A percentile compares a stretch with the other conserved stretches of the same genome.
phyloP scores from a whole-genome alignment of 2,329 filamentous ascomycete species.

The Biscogniauxia marginata region DNA sequence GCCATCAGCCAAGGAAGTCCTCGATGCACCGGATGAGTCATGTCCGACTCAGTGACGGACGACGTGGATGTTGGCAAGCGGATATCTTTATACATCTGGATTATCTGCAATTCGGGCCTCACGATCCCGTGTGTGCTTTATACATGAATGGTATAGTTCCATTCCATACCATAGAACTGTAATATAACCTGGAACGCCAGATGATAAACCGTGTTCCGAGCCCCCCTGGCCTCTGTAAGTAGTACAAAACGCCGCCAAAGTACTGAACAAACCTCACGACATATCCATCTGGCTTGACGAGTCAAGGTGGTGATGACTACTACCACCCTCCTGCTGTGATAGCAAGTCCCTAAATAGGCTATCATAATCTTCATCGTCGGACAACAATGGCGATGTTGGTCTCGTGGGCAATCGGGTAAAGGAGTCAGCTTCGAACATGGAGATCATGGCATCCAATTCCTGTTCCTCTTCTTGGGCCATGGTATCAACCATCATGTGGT shows the following conservation, averaged over 20 bases:
- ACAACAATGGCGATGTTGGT: slow-evolving; percentile 38
- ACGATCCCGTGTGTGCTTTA: slow-evolving; percentile 14
- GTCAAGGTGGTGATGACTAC: slow-evolving; percentile 24
- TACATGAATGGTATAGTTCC: slow-evolving; percentile 19
- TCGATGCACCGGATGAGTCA: slow-evolving; percentile 59
- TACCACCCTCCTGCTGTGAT: slow-evolving; percentile 39
- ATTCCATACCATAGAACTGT: slow-evolving; percentile 14
- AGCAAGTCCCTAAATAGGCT: slow-evolving; percentile 65
- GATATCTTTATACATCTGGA: slow-evolving; percentile 26
- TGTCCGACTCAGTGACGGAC: slow-evolving; percentile 58
- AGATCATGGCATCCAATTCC: slow-evolving; percentile 57
- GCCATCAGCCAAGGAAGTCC: slow-evolving; percentile 73
- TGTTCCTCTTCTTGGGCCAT: slow-evolving; percentile 52
- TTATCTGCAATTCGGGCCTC: slow-evolving; percentile 5
- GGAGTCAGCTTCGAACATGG: slow-evolving; percentile 40
- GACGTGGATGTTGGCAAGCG: slow-evolving; percentile 19
- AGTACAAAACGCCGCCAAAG: slow-evolving; percentile 7
- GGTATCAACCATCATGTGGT: slow-evolving; percentile 54
- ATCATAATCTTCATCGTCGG: slow-evolving; percentile 62
- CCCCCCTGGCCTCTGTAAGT: slow-evolving; percentile 7
- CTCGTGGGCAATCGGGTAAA: slow-evolving; percentile 18
- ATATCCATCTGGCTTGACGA: slow-evolving; percentile 47
- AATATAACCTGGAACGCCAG: slow-evolving; percentile 22
- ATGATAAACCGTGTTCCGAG: slow-evolving; percentile 16
- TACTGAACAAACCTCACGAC: slow-evolving; percentile 30